phyloP scores from a whole-genome alignment of 2,329 filamentous ascomycete genomes.

The Claviceps pazoutovae region DNA sequence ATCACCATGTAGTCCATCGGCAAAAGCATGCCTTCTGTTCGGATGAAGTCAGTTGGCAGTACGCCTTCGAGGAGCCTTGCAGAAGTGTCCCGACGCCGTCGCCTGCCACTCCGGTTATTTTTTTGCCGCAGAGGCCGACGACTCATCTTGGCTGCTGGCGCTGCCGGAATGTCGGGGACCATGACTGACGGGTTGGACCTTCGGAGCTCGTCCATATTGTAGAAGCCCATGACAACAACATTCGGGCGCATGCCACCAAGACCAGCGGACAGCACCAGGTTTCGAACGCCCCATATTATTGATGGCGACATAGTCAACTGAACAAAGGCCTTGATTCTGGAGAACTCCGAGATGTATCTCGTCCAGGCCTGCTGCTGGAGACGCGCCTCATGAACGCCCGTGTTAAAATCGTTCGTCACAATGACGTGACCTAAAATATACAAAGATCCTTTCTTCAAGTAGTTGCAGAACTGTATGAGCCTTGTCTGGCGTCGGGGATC shows the following conservation, averaged over 20 bases:
- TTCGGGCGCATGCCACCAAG: slow-evolving; percentile 82
- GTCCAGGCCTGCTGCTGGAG: slow-evolving; percentile 72
- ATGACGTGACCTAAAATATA: slow-evolving; percentile 84
- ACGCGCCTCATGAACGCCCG: slow-evolving; percentile 66
- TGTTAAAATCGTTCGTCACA: slow-evolving; percentile 67
- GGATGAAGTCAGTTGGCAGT: slow-evolving; percentile 56
- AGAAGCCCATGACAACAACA: slow-evolving; percentile 68
- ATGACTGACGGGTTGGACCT: slow-evolving; percentile 41
- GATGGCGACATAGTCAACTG: slow-evolving; percentile 73
- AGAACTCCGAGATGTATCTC: slow-evolving; percentile 69
- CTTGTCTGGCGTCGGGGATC: slow-evolving; percentile 69
- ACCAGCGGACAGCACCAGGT: slow-evolving; percentile 67
- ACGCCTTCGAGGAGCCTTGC: slow-evolving; percentile 40
- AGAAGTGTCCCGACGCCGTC: slow-evolving; percentile 39
- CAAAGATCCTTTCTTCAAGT: slow-evolving; percentile 71
- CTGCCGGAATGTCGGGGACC: slow-evolving; percentile 35
- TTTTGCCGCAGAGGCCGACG: slow-evolving; percentile 16
- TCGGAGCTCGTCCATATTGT: slow-evolving; percentile 65
- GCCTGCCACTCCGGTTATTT: slow-evolving; percentile 14
- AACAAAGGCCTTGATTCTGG: slow-evolving; percentile 77
- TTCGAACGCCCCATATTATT: slow-evolving; percentile 73
- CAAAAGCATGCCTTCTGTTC: slow-evolving; percentile 53
- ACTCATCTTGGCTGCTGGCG: slow-evolving; percentile 20
- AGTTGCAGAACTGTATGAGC: slow-evolving; percentile 83
- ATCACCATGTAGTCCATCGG: slow-evolving; percentile 68